These are phyloP conservation scores for Epithele typhae DNA, from an alignment of 768 basidiomycete genomes.

Conservation along the genomic window DNA sequence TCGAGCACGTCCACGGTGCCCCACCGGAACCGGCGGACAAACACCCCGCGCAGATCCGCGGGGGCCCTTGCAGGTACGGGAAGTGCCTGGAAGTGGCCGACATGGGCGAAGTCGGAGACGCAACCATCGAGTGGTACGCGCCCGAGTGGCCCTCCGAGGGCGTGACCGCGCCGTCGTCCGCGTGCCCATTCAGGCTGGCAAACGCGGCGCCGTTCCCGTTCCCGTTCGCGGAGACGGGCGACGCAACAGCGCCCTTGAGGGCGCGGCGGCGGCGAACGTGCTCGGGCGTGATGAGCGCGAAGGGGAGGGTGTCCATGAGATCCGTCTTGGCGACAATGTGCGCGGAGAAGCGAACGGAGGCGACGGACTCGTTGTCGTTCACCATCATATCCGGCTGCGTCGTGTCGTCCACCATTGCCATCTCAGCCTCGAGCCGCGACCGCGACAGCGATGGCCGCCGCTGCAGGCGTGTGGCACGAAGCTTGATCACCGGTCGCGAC, in stretches of 20 bases:
- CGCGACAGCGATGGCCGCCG: constrained; percentile 57
- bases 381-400: constrained; percentile 43
- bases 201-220: constrained; percentile 26
- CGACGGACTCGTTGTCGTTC: constrained; percentile 63
- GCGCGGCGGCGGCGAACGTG: constrained; percentile 35
- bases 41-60: constrained; percentile 68
- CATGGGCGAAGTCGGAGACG: constrained; percentile 22
- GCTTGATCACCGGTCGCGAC: constrained; percentile 74
- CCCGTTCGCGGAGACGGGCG: constrained; percentile 20
- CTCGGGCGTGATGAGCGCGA: constrained; percentile 79
- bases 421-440: constrained; percentile 54
- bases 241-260: constrained; percentile 11
- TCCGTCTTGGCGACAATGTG: constrained; percentile 58
- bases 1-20: constrained; percentile 84
- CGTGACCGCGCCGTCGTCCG: constrained; percentile 22
- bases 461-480: constrained; percentile 48
- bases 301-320: constrained; percentile 60
- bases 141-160: constrained; percentile 37
- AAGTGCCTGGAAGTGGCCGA: constrained; percentile 23
- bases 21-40: constrained; percentile 81
- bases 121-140: constrained; percentile 21
- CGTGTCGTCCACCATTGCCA: constrained; percentile 41
- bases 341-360: constrained; percentile 76
- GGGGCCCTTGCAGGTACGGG: constrained; percentile 53
- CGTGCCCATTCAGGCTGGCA: constrained; percentile 15